Evolutionary conservation across 2,329 filamentous ascomycete genomes (phyloP).

Genomic region (Zopfia rhizophila): DNA sequence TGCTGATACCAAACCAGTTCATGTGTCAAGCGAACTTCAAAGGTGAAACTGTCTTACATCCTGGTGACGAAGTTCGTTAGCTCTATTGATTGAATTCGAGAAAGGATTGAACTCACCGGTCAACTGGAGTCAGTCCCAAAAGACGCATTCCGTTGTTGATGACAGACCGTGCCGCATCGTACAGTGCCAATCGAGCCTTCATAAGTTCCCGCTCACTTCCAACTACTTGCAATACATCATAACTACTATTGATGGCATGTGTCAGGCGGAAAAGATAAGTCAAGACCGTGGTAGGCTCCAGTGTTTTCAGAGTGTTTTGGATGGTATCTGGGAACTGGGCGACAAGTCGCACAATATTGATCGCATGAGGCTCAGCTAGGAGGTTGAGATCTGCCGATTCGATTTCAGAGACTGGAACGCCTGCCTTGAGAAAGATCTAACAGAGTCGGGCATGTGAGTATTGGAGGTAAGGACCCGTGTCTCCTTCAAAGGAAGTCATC

Average conservation of each 20-base stretch:
- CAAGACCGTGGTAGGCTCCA: constrained; percentile 73
- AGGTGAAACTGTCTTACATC: constrained; percentile 9
- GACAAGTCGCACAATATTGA: constrained; percentile 75
- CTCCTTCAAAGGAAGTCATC: constrained; percentile 82
- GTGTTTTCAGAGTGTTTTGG: constrained; percentile 80
- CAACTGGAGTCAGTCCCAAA: constrained; percentile 77
- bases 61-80: constrained; percentile 13
- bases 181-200: constrained; percentile 77
- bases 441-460: constrained; percentile 79
- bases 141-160: constrained; percentile 82
- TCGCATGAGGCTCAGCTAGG: constrained; percentile 74
- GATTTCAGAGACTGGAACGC: constrained; percentile 56
- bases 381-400: constrained; percentile 73
- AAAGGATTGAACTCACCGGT: constrained; percentile 57
- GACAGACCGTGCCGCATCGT: constrained; percentile 76
- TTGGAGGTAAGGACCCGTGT: constrained; percentile 82
- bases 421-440: constrained; percentile 65
- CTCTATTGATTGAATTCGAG: neutral
- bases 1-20: too few relatives aligned
- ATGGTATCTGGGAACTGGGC: constrained; percentile 84
- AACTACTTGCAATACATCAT: constrained; percentile 80
- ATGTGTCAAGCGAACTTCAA: too few relatives aligned
- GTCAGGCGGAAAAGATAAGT: constrained; percentile 85
- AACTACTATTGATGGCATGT: constrained; percentile 78
- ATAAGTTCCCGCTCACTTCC: constrained; percentile 77